These are phyloP conservation scores for Trichosanthes cucumerina DNA, from an alignment of 306 rosid species.

Conservation along the genomic window DNA sequence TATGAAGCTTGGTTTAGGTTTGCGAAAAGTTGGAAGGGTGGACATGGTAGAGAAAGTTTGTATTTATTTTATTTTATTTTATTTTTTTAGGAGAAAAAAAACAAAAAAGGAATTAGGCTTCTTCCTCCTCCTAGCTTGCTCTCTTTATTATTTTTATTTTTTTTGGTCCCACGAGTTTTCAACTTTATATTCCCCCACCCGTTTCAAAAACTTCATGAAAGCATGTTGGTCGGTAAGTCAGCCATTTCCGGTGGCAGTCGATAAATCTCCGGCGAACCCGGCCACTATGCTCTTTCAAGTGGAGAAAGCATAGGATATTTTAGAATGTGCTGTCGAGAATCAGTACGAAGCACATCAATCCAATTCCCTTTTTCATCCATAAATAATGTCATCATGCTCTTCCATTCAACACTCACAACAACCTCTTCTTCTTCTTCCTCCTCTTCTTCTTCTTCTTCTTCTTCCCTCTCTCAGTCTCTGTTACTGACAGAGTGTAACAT, in stretches of 20 bases:
- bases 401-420: conserved; percentile 46
- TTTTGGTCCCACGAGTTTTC: conserved; percentile 18
- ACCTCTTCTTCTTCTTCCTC: conserved; percentile 2
- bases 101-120: background rate
- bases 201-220: conserved; percentile 45
- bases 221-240: conserved; percentile 36
- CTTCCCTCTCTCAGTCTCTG: conserved; percentile 7
- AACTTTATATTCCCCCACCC: conserved; percentile 40
- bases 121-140: too few relatives aligned
- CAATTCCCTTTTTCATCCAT: conserved; percentile 36
- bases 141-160: background rate
- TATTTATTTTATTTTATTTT: too few relatives aligned
- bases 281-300: conserved; percentile 37
- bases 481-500: background rate
- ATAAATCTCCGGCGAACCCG: conserved; percentile 41
- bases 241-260: conserved; percentile 31
- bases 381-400: conserved; percentile 50
- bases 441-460: background rate
- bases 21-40: background rate
- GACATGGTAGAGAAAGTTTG: background rate
- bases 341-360: conserved; percentile 52
- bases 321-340: conserved; percentile 93
- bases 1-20: background rate
- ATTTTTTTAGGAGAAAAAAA: background rate
- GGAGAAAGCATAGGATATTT: conserved; percentile 84